Evolutionary conservation across 2,329 filamentous ascomycete genomes (phyloP).

Genomic region (Monosporascus ibericus): DNA sequence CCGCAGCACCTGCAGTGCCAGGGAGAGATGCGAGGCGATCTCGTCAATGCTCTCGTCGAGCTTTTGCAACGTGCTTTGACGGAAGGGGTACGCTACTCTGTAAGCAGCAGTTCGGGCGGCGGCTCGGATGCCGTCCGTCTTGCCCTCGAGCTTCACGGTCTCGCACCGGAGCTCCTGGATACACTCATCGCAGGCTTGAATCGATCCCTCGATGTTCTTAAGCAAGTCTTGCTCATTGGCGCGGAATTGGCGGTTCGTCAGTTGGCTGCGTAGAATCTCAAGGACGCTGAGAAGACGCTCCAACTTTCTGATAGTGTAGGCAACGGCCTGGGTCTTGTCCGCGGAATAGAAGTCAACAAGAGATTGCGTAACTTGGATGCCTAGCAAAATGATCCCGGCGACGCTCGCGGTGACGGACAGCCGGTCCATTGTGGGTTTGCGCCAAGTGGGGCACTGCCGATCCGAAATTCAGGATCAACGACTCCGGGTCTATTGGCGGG

Average conservation of each 20-base stretch:
- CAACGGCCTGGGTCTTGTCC: too few species aligned
- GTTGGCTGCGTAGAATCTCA: too few species aligned
- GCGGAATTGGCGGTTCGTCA: neutral
- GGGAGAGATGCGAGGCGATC: neutral
- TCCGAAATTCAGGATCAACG: too few species aligned
- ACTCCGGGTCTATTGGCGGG: too few species aligned
- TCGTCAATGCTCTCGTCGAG: neutral
- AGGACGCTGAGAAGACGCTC: too few species aligned
- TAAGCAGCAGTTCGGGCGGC: neutral
- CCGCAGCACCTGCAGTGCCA: neutral
- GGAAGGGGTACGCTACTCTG: neutral
- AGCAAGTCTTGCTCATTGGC: slow-evolving; percentile 1
- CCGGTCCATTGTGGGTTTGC: too few species aligned
- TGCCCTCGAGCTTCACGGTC: slow-evolving; percentile 5
- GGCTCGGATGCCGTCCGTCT: slow-evolving; percentile 3
- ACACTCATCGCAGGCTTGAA: slow-evolving; percentile 1
- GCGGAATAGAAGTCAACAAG: too few species aligned
- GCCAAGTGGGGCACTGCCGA: too few species aligned
- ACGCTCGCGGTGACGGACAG: too few species aligned
- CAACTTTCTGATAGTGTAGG: too few species aligned
- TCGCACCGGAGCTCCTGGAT: slow-evolving; percentile 1
- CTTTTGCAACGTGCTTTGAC: neutral
- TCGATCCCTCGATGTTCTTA: slow-evolving; percentile 1
- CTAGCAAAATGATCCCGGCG: too few species aligned
- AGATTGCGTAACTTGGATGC: too few species aligned